These are phyloP conservation scores for Colletotrichum agaves DNA, from an alignment of 2,329 filamentous ascomycete genomes.

Conservation along the genomic window DNA sequence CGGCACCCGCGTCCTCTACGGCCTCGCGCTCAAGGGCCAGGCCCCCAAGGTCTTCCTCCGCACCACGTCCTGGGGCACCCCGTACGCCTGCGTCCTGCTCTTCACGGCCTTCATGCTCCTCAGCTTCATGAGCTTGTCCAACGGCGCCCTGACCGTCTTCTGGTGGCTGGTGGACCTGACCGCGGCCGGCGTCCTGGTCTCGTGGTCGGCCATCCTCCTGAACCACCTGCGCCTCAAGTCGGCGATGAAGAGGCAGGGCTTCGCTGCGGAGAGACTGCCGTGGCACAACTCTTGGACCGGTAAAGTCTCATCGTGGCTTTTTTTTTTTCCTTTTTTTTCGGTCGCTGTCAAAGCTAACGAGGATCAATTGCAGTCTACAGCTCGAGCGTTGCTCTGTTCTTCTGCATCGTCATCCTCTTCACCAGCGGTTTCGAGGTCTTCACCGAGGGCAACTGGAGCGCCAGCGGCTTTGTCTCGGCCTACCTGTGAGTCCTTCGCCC, in stretches of 20 bases:
- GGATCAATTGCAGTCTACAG: conserved; percentile 58
- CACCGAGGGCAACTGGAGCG: conserved; percentile 68
- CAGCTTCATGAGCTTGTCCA: conserved; percentile 69
- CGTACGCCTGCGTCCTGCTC: conserved; percentile 51
- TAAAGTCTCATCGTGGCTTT: conserved; percentile 47
- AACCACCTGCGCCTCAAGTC: conserved; percentile 70
- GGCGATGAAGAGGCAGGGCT: conserved; percentile 55
- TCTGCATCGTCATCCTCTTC: conserved; percentile 73
- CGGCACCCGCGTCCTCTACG: conserved; percentile 64
- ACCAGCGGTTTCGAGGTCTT: conserved; percentile 77
- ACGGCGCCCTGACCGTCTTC: conserved; percentile 68
- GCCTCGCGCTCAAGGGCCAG: conserved; percentile 62
- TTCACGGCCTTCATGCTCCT: conserved; percentile 70
- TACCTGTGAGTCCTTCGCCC: conserved; percentile 73
- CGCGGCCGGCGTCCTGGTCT: conserved; percentile 62
- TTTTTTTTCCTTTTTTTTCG: no score
- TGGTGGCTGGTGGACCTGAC: conserved; percentile 69
- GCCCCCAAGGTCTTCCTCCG: conserved; percentile 60
- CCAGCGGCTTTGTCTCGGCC: conserved; percentile 67
- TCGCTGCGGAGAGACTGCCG: conserved; percentile 63
- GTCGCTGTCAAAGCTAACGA: neutral
- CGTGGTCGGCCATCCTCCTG: conserved; percentile 64
- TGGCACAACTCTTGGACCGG: conserved; percentile 73
- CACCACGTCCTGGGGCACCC: conserved; percentile 29
- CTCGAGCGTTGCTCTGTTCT: conserved; percentile 68